These are phyloP conservation scores for Entomortierella parvispora DNA, from an alignment of 192 early-diverging fungal species.

Conservation along the genomic window DNA sequence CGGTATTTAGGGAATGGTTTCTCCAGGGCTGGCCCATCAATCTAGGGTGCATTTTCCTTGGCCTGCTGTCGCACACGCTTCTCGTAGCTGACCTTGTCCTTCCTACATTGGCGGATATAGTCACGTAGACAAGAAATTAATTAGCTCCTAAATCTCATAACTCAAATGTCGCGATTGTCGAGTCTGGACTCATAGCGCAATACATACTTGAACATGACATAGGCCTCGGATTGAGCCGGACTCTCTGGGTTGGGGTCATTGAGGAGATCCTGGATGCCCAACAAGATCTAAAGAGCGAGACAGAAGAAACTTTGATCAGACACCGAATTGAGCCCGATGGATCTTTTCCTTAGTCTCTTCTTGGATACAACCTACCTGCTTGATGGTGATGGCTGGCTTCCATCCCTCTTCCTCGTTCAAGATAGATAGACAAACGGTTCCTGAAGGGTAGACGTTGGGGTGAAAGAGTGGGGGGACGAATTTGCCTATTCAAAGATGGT, in stretches of 20 bases:
- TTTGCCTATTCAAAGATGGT: slow-evolving; percentile 59
- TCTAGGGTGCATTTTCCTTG: slow-evolving; percentile 51
- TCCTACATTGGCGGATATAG: too few species aligned
- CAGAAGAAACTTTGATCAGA: background rate
- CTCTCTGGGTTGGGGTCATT: slow-evolving; percentile 91
- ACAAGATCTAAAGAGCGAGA: slow-evolving; percentile 70
- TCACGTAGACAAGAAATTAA: too few species aligned
- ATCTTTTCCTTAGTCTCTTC: too few species aligned
- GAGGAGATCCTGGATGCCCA: slow-evolving; percentile 93
- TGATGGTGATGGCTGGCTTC: slow-evolving; percentile 96
- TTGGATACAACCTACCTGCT: too few species aligned
- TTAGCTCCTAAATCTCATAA: too few species aligned
- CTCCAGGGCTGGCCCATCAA: too few species aligned
- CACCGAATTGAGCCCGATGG: too few species aligned
- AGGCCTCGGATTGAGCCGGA: slow-evolving; percentile 90
- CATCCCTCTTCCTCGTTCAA: slow-evolving; percentile 95
- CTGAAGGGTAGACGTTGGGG: slow-evolving; percentile 97
- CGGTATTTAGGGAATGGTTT: too few species aligned
- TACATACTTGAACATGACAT: slow-evolving; percentile 76
- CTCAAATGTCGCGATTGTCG: too few species aligned
- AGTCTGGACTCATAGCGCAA: too few species aligned
- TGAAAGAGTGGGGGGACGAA: slow-evolving; percentile 86
- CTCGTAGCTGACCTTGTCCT: slow-evolving; percentile 62
- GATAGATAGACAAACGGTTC: slow-evolving; percentile 97
- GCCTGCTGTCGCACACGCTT: slow-evolving; percentile 71